Conservation (phyloP, 2,329 filamentous ascomycete species). For the Ilyonectria sp. region DNA sequence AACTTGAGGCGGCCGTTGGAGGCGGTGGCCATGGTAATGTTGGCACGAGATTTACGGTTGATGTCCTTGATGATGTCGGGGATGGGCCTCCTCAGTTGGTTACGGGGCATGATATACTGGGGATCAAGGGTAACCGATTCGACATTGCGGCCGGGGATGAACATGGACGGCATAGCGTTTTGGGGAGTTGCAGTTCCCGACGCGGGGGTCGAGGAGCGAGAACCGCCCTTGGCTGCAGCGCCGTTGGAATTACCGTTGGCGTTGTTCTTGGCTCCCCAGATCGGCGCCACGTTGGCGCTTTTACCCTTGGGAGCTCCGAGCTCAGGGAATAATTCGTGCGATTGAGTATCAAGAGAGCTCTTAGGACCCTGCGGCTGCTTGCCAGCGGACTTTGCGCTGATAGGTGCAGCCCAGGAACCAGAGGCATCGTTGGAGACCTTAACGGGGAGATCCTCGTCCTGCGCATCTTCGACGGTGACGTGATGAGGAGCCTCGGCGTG, state of each 20-base stretch:
- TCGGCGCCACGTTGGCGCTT: slow-evolving; percentile 75
- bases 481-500: slow-evolving; percentile 70
- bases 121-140: slow-evolving; percentile 83
- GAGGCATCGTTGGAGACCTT: slow-evolving; percentile 64
- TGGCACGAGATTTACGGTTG: slow-evolving; percentile 91
- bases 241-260: slow-evolving; percentile 69
- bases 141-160: slow-evolving; percentile 85
- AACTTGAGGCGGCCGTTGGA: slow-evolving; percentile 83
- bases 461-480: slow-evolving; percentile 83
- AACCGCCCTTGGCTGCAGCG: slow-evolving; percentile 68
- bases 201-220: slow-evolving; percentile 74
- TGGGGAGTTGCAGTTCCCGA: slow-evolving; percentile 67
- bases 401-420: slow-evolving; percentile 63
- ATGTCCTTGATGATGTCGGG: slow-evolving; percentile 91
- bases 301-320: slow-evolving; percentile 81
- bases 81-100: slow-evolving; percentile 87
- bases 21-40: slow-evolving; percentile 82
- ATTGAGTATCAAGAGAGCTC: slow-evolving; percentile 81
- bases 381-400: slow-evolving; percentile 75
- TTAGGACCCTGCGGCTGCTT: slow-evolving; percentile 75
- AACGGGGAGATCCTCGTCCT: slow-evolving; percentile 82
- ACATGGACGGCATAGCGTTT: slow-evolving; percentile 66
- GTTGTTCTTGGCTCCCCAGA: slow-evolving; percentile 84
- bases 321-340: slow-evolving; percentile 94
- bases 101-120: slow-evolving; percentile 81